Base-by-base conservation (phyloP, 768 basidiomycete species). In the Sistotremastrum niveocremeum region DNA sequence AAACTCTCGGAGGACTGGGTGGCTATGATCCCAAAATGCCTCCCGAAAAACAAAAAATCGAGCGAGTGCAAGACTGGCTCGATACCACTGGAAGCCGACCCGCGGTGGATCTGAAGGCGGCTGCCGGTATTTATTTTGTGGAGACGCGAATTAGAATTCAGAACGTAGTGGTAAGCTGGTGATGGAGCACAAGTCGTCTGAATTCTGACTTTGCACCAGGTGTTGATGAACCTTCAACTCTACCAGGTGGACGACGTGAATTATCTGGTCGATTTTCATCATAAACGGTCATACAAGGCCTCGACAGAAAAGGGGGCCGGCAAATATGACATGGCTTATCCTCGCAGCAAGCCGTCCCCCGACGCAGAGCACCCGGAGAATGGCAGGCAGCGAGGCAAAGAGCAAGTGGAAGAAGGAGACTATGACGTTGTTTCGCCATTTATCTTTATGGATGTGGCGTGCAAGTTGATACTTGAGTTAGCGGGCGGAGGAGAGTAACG, bases 221-320 rank as follows among this genome's bases (percentile, higher is more conserved):
- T 95, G 5, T 70, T 95, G 34, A 97, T 97, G 91, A 95, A 99
- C 62, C 74, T 99, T 2, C 91, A 97, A 55, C 74, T 98, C 36
- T 99, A 98, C 61, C 85, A 88, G 73, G 89, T 99, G 12, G 94
- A 99, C 59, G 80, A 81, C 28, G 79, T 81, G 61, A 97, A 97
- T 65, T 98, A 97, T 64, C 75, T 99, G 31, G 95, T 99, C 47
- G 94, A 98, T 60, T 99, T 99, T 65, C 83, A 95, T 55, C 93
- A 98, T 68, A 89, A 95, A 62, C 91, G 89, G 59, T 85, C 90
- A 44, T 95, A 97, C 63, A 74, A 69, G 53, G 87, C 85, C 5
- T 77, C 76, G 2, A 69, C 68, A 8, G 77, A 81, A 37, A 69
- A 74, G 0, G 82, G 70, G 5, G 80, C 82, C 11, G 80, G 75